Conservation (phyloP, 1,284 basidiomycete species). For the Xerocomus minutiporus region DNA sequence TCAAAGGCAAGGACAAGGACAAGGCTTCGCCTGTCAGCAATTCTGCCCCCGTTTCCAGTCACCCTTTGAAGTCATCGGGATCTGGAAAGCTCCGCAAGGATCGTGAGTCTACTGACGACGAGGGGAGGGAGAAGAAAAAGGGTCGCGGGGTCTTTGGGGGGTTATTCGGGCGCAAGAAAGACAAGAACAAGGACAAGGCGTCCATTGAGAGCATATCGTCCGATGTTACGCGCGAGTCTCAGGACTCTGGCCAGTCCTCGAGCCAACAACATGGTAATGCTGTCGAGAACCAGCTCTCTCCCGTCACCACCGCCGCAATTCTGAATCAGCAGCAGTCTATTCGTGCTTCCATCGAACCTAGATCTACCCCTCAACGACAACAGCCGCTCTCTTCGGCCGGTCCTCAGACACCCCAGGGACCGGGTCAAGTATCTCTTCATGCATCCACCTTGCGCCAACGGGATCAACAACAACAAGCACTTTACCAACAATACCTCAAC, state of each 20-base stretch:
- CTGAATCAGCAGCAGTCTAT: conserved; percentile 49
- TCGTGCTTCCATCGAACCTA: conserved; percentile 26
- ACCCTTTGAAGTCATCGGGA: conserved; percentile 26
- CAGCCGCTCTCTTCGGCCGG: conserved; percentile 29
- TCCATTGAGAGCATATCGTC: conserved; percentile 46
- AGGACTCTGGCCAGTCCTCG: conserved; percentile 41
- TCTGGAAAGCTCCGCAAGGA: conserved; percentile 66
- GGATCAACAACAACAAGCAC: conserved; percentile 83
- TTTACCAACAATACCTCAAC: conserved; percentile 86
- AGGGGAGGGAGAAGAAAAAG: conserved; percentile 59
- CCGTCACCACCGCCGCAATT: conserved; percentile 47
- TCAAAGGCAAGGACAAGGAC: conserved; percentile 32
- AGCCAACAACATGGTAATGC: conserved; percentile 34
- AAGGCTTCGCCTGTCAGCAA: conserved; percentile 36
- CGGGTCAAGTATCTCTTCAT: conserved; percentile 36
- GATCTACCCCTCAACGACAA: conserved; percentile 25
- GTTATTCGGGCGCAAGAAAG: conserved; percentile 71
- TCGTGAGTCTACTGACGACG: conserved; percentile 46
- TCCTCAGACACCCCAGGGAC: conserved; percentile 37
- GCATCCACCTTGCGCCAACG: conserved; percentile 74
- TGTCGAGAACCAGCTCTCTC: conserved; percentile 34
- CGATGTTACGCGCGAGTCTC: conserved; percentile 37
- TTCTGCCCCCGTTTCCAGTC: conserved; percentile 32
- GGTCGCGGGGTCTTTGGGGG: conserved; percentile 63
- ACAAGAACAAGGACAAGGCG: conserved; percentile 69